phyloP scores from a whole-genome alignment of 2,329 filamentous ascomycete species.

The Gaeumannomyces sp. region DNA sequence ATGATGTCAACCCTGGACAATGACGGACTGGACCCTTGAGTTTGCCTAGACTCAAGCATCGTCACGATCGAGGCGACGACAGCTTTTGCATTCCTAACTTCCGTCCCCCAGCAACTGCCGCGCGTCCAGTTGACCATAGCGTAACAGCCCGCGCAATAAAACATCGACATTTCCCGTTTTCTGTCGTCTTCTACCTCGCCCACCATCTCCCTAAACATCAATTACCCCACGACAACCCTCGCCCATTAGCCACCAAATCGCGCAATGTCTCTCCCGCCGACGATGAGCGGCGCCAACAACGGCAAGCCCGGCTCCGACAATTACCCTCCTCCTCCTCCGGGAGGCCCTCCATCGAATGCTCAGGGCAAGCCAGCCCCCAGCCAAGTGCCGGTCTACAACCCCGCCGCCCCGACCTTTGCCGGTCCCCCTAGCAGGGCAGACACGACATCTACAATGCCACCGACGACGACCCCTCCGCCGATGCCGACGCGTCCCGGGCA shows the following conservation, averaged over 20 bases:
- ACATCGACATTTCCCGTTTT: neutral
- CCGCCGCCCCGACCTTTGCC: slow-evolving; percentile 2
- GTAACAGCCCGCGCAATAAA: neutral
- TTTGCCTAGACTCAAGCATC: neutral
- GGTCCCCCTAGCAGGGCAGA: neutral
- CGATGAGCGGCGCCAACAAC: slow-evolving; percentile 7
- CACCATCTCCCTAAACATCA: neutral
- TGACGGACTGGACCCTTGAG: neutral
- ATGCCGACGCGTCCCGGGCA: neutral
- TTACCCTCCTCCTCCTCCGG: slow-evolving; percentile 13
- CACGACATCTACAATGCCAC: slow-evolving; percentile 9
- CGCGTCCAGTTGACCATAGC: neutral
- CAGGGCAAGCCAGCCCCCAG: neutral
- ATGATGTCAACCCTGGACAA: slow-evolving; percentile 2
- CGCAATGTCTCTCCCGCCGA: slow-evolving; percentile 7
- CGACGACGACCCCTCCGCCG: neutral
- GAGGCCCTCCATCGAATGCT: slow-evolving; percentile 7
- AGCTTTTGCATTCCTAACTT: neutral
- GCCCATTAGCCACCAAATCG: neutral
- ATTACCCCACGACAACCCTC: neutral
- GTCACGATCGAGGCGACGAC: neutral
- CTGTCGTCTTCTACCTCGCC: neutral
- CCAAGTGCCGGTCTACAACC: slow-evolving; percentile 6
- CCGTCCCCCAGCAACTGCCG: neutral
- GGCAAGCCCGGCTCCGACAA: neutral